Conservation (phyloP, 2,329 filamentous ascomycete genomes). For the Hypoxylon sp. region DNA sequence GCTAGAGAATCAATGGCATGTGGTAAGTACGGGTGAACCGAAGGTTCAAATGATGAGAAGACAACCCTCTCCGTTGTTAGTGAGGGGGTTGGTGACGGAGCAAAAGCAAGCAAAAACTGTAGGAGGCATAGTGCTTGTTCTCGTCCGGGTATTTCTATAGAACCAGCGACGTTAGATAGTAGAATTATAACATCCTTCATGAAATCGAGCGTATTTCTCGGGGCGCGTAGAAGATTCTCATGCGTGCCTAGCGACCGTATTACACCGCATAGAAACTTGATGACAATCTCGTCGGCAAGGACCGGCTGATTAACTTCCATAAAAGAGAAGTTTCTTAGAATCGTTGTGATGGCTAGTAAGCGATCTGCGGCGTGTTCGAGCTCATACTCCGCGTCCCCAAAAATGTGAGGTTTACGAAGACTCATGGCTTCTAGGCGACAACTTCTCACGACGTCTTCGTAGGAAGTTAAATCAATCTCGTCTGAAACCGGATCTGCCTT, state of each 20-base stretch:
- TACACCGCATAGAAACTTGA: constrained; percentile 86
- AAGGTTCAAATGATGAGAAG: constrained; percentile 86
- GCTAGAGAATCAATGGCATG: constrained; percentile 91
- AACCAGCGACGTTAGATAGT: constrained; percentile 88
- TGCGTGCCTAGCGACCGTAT: constrained; percentile 91
- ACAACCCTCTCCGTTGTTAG: constrained; percentile 71
- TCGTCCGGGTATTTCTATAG: constrained; percentile 84
- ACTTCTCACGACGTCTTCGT: constrained; percentile 89
- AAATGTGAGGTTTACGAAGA: constrained; percentile 78
- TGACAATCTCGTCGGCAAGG: constrained; percentile 81
- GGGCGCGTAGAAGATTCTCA: constrained; percentile 85
- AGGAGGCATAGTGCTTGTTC: constrained; percentile 90
- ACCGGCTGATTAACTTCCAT: constrained; percentile 78
- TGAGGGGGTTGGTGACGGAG: constrained; percentile 80
- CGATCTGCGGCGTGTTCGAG: constrained; percentile 89
- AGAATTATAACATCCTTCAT: constrained; percentile 96
- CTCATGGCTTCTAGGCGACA: constrained; percentile 80
- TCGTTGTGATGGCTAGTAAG: constrained; percentile 90
- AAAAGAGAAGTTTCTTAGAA: constrained; percentile 93
- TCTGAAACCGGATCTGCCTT: constrained; percentile 89
- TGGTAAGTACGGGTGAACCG: constrained; percentile 87
- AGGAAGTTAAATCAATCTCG: constrained; percentile 83
- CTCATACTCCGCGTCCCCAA: constrained; percentile 84
- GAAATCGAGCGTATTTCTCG: constrained; percentile 91
- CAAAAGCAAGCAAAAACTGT: constrained; percentile 91